Evolutionary conservation across 2,329 filamentous ascomycete genomes (phyloP), one percentile per base, ranked within the genome.

Genomic region (Ophiosphaerella narmari): DNA sequence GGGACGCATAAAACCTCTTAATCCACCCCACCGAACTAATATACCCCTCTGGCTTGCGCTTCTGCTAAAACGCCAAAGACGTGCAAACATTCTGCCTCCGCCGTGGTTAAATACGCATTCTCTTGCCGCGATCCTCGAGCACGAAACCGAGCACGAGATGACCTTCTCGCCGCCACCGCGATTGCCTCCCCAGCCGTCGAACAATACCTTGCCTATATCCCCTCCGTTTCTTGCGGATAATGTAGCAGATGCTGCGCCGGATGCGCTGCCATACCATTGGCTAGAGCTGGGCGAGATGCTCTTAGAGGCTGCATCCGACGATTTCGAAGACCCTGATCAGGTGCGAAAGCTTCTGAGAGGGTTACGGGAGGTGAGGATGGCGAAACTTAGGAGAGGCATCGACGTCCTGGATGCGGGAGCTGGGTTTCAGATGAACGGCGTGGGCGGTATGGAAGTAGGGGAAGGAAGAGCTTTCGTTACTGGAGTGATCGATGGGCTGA

Each of bases 21-120:
- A 86, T 23, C 94, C 94, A 2, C 93, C 93, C 0, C 87, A 91
- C 68, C 86, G 91, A 63, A 83, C 86, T 59, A 80, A 88, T 35
- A 74, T 97, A 0, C 93, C 94, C 0, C 84, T 99, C 51, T 99
- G 94, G 94, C 88, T 99, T 13, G 94, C 94, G 2, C 82, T 97
- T 13, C 86, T 97, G 21, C 86, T 99, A 46, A 97, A 97, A 76
- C 91, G 92, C 57, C 94, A 99, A 76, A 86, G 89, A 46, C 88
- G 94, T 66, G 91, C 91, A 63, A 97, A 96, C 76, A 96, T 99
- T 59, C 80, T 94, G 4, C 87, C 94, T 0, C 94, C 94, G 7
- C 82, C 90, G 13, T 99, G 94, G 94, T 85, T 99, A 7, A 85
- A 89, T 54, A 82, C 89, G 0, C 79, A 86, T 53, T 88, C 89